Conservation (phyloP, 2,329 filamentous ascomycete species). For the Boeremia lycopersici region DNA sequence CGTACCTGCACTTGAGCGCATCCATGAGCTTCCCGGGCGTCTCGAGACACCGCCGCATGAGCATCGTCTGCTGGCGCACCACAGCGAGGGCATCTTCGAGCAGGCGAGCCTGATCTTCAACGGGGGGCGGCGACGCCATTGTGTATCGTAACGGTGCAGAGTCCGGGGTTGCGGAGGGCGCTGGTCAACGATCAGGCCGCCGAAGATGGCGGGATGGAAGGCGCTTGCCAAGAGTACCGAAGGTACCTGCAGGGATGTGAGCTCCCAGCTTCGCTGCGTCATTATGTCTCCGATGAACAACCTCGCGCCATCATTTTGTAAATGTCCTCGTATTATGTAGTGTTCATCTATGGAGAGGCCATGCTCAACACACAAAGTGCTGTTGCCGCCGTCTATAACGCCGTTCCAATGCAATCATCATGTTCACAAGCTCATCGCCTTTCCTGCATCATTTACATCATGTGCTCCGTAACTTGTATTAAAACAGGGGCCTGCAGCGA, state of each 20-base stretch:
- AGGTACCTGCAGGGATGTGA: conserved; percentile 31
- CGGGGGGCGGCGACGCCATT: conserved; percentile 56
- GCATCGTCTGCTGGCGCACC: conserved; percentile 92
- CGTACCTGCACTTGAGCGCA: conserved; percentile 97
- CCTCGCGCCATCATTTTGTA: background rate
- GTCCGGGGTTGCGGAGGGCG: conserved; percentile 38
- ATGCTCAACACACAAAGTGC: conserved; percentile 3
- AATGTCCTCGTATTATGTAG: background rate
- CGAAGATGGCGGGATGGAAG: conserved; percentile 28
- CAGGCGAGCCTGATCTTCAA: conserved; percentile 75
- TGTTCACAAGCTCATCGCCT: background rate
- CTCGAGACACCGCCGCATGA: conserved; percentile 98
- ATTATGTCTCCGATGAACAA: conserved; percentile 17
- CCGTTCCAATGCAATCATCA: conserved; percentile 20
- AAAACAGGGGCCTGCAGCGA: background rate
- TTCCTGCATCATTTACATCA: conserved; percentile 12
- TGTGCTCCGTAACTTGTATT: background rate
- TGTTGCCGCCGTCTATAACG: conserved; percentile 15
- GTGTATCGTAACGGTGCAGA: conserved; percentile 28
- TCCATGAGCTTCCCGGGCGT: conserved; percentile 99
- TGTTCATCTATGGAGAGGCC: conserved; percentile 6
- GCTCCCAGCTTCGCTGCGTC: conserved; percentile 35
- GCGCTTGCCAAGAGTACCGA: conserved; percentile 26
- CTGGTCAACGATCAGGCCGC: conserved; percentile 29
- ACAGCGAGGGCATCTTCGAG: conserved; percentile 96